Percentiles rank a stretch among this genome's conserved stretches.
Evolutionary conservation across 2,329 filamentous ascomycete species (phyloP).

Genomic region (Coniochaeta sp.): DNA sequence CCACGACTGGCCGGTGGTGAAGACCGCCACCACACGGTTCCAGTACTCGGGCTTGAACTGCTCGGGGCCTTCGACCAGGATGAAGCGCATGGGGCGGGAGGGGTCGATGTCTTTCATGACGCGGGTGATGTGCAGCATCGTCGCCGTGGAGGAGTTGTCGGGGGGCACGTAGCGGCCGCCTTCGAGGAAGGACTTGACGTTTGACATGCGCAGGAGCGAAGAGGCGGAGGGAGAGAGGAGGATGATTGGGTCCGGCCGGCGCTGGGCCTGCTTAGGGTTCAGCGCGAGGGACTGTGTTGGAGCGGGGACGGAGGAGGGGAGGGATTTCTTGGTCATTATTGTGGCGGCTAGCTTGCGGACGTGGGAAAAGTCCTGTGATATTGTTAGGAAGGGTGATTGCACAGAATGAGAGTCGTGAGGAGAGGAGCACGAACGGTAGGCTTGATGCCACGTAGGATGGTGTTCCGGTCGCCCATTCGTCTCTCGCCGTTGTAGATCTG

Average conservation of each 20-base stretch:
- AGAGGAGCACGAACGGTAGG: slow-evolving; percentile 58
- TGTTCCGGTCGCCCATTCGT: slow-evolving; percentile 88
- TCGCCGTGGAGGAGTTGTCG: slow-evolving; percentile 61
- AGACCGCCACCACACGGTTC: slow-evolving; percentile 89
- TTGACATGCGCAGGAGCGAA: slow-evolving; percentile 88
- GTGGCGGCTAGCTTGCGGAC: slow-evolving; percentile 77
- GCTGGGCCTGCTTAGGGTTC: slow-evolving; percentile 37
- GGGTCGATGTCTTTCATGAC: slow-evolving; percentile 64
- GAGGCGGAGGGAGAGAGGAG: slow-evolving; percentile 93
- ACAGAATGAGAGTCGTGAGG: too few relatives aligned
- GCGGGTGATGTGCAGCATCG: slow-evolving; percentile 81
- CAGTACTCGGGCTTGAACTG: slow-evolving; percentile 98
- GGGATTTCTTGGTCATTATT: slow-evolving; percentile 60
- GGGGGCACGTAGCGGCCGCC: slow-evolving; percentile 73
- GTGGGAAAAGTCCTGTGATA: slow-evolving; percentile 77
- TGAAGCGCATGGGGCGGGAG: slow-evolving; percentile 75
- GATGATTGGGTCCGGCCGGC: slow-evolving; percentile 77
- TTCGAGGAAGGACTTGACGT: slow-evolving; percentile 91
- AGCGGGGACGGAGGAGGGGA: slow-evolving; percentile 20
- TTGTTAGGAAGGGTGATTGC: too few relatives aligned
- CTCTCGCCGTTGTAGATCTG: slow-evolving; percentile 90
- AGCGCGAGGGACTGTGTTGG: slow-evolving; percentile 40
- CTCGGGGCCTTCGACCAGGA: slow-evolving; percentile 86
- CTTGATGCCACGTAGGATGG: slow-evolving; percentile 77
- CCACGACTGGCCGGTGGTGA: slow-evolving; percentile 96